These are phyloP conservation scores for Daldinia decipiens DNA, from an alignment of 495 filamentous ascomycete species.

Conservation along the genomic window DNA sequence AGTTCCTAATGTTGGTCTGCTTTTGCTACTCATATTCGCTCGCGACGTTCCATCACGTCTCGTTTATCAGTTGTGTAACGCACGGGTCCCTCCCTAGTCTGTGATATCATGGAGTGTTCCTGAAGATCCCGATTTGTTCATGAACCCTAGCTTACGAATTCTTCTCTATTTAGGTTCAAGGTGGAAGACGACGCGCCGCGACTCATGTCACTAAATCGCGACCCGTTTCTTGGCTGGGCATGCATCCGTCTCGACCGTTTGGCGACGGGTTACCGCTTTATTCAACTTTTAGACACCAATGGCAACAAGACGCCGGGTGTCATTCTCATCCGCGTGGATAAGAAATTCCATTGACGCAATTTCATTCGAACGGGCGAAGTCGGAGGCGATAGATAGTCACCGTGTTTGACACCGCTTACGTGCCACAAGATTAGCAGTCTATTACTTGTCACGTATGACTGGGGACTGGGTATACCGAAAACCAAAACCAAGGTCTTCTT, in stretches of 20 bases:
- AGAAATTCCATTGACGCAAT: constrained; percentile 47
- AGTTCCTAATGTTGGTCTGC: not conserved
- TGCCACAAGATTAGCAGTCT: constrained; percentile 11
- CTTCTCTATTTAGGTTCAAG: constrained; percentile 71
- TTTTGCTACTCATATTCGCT: constrained; percentile 9
- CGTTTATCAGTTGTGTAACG: constrained; percentile 26
- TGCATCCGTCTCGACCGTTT: constrained; percentile 89
- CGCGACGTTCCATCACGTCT: constrained; percentile 18
- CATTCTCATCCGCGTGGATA: constrained; percentile 73
- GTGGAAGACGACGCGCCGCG: constrained; percentile 73
- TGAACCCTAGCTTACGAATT: constrained; percentile 36
- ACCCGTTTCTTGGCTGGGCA: constrained; percentile 81
- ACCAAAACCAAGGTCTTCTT: constrained; percentile 17
- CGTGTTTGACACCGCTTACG: constrained; percentile 14
- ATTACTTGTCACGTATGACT: constrained; percentile 26
- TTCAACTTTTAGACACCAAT: constrained; percentile 72
- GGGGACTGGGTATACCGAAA: constrained; percentile 26
- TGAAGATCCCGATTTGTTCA: constrained; percentile 37
- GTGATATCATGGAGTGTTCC: constrained; percentile 28
- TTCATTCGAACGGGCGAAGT: constrained; percentile 27
- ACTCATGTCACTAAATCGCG: constrained; percentile 52
- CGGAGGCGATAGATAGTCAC: constrained; percentile 16
- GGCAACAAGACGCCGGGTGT: constrained; percentile 70
- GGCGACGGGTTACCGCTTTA: constrained; percentile 76
- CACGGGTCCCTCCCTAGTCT: constrained; percentile 17